Evolutionary conservation across 805 yeast species (phyloP).

Genomic region (Ascoidea asiatica): DNA sequence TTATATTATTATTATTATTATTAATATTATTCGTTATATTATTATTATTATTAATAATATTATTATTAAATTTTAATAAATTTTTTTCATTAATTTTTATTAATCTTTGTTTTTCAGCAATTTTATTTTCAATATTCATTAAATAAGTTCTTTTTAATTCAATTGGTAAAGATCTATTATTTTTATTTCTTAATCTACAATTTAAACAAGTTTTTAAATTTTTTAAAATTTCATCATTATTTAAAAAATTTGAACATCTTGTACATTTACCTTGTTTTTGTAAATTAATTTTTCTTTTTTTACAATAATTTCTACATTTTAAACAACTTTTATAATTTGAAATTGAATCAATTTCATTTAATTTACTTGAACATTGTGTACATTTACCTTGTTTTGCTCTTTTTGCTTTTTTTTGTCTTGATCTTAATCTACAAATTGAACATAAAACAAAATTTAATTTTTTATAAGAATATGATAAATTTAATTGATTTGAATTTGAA

Average conservation of each 20-base stretch:
- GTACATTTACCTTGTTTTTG: not conserved
- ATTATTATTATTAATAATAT: no score
- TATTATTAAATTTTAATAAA: no score
- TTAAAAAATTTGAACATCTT: not conserved
- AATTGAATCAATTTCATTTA: not conserved
- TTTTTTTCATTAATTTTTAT: not conserved
- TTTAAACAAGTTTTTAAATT: not conserved
- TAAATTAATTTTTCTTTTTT: not conserved
- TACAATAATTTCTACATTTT: not conserved
- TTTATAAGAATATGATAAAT: no score
- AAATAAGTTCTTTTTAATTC: not conserved
- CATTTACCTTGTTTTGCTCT: not conserved
- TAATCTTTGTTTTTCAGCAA: not conserved
- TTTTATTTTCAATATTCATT: not conserved
- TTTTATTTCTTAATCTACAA: not conserved
- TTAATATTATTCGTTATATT: not conserved
- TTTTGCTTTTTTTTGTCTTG: not conserved
- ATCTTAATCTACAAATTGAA: not conserved
- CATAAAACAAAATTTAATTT: not conserved
- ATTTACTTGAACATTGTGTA: not conserved
- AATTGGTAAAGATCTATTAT: not conserved
- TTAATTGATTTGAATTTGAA: not conserved
- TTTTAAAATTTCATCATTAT: no score
- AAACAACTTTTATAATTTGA: not conserved
- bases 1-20: no score